Conservation (phyloP, 805 yeast genomes). For the Citeromyces matritensis region DNA sequence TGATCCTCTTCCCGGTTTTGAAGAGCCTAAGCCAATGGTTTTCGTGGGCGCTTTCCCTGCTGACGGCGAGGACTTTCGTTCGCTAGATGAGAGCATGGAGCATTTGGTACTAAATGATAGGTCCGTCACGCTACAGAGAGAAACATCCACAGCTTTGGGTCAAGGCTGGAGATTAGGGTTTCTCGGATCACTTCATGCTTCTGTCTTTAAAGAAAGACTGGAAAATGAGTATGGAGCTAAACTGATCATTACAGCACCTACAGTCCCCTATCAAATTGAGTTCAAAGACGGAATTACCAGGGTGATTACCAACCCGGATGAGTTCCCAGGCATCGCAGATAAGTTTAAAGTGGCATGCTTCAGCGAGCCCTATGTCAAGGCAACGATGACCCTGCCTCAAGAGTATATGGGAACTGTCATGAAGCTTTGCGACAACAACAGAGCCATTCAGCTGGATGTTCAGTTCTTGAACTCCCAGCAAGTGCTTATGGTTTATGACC, state of each 20-base stretch:
- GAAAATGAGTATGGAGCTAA: constrained; percentile 92
- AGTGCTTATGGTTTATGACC: constrained; percentile 59
- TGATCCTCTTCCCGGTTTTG: constrained; percentile 85
- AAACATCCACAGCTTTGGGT: constrained; percentile 87
- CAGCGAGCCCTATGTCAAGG: constrained; percentile 80
- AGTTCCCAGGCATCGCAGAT: constrained; percentile 57
- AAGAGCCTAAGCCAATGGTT: constrained; percentile 96
- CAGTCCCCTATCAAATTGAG: constrained; percentile 81
- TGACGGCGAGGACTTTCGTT: constrained; percentile 81
- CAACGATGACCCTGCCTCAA: constrained; percentile 79
- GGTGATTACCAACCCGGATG: constrained; percentile 80
- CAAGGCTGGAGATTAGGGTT: constrained; percentile 98
- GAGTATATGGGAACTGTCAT: constrained; percentile 84
- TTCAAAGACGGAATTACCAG: constrained; percentile 48
- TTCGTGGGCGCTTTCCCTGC: constrained; percentile 97
- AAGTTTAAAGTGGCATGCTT: constrained; percentile 29
- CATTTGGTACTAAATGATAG: constrained; percentile 85
- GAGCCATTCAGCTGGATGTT: constrained; percentile 74
- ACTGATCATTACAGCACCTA: constrained; percentile 85
- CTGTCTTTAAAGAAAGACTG: constrained; percentile 82
- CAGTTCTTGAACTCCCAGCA: constrained; percentile 71
- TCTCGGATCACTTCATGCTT: constrained; percentile 87
- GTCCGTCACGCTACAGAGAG: constrained; percentile 78
- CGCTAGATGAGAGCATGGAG: constrained; percentile 78
- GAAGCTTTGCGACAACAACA: constrained; percentile 66